Conservation (phyloP, 192 early-diverging fungal species). For the Physocladia obscura region DNA sequence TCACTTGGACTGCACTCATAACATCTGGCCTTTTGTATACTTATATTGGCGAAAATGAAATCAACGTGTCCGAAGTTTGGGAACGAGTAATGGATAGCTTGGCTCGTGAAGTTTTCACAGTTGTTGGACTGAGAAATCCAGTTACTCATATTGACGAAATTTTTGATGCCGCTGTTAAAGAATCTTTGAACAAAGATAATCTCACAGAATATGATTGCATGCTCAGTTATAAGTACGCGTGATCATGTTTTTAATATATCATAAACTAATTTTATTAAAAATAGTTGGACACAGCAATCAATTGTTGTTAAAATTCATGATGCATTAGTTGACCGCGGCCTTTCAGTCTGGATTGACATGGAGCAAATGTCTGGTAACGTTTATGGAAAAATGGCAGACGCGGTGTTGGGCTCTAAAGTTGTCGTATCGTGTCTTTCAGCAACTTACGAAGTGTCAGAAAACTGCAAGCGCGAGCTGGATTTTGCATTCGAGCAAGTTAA, state of each 20-base stretch:
- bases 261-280: background rate
- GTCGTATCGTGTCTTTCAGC: constrained; percentile 32
- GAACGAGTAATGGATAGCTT: constrained; percentile 28
- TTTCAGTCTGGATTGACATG: constrained; percentile 29
- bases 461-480: constrained; percentile 39
- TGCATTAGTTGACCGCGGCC: background rate
- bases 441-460: constrained; percentile 36
- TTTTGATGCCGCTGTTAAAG: constrained; percentile 1
- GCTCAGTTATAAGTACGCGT: constrained; percentile 2
- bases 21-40: constrained; percentile 38
- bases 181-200: background rate
- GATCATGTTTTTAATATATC: background rate
- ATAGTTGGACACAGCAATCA: constrained; percentile 7
- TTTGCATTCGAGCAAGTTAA: constrained; percentile 34
- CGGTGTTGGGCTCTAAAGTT: constrained; percentile 31
- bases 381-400: constrained; percentile 38
- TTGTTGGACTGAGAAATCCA: background rate
- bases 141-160: background rate
- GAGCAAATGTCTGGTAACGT: constrained; percentile 38
- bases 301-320: constrained; percentile 10
- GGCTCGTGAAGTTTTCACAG: constrained; percentile 15
- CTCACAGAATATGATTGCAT: constrained; percentile 1
- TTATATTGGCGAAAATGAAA: constrained; percentile 13
- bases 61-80: background rate
- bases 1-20: constrained; percentile 42